phyloP scores from a whole-genome alignment of 2,329 filamentous ascomycete genomes.

The Monosporascus sp. region DNA sequence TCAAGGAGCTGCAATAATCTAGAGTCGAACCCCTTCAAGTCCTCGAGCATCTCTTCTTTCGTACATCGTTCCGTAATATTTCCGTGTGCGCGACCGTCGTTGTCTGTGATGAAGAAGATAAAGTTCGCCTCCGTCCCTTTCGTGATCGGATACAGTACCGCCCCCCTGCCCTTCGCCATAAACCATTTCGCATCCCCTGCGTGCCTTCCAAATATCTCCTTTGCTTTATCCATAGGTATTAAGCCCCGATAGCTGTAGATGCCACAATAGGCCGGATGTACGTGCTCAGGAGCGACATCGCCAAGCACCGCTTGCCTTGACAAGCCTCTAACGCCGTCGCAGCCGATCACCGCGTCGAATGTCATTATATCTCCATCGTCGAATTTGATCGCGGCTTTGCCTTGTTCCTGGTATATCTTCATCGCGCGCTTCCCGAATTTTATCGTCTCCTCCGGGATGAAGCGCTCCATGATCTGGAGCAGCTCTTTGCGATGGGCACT shows the following conservation, averaged over 20 bases:
- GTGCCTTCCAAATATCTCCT: constrained; percentile 19
- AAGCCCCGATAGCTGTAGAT: constrained; percentile 26
- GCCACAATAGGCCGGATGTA: constrained; percentile 21
- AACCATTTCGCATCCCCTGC: constrained; percentile 24
- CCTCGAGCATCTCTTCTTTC: constrained; percentile 19
- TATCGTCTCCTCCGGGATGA: constrained; percentile 21
- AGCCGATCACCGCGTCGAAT: constrained; percentile 19
- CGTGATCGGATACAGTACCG: constrained; percentile 21
- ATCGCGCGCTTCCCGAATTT: constrained; percentile 19
- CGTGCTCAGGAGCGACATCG: constrained; percentile 16
- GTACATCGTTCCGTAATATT: constrained; percentile 16
- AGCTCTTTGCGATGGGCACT: constrained; percentile 36
- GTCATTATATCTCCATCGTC: constrained; percentile 12
- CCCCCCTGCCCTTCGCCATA: constrained; percentile 16
- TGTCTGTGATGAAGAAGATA: constrained; percentile 16
- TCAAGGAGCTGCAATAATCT: constrained; percentile 18
- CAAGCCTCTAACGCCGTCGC: constrained; percentile 22
- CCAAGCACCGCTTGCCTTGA: constrained; percentile 18
- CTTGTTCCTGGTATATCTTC: constrained; percentile 15
- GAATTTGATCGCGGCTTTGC: constrained; percentile 18
- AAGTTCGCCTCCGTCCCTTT: constrained; percentile 20
- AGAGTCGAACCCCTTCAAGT: constrained; percentile 16
- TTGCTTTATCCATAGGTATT: constrained; percentile 21
- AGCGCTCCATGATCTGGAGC: constrained; percentile 34
- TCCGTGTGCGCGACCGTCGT: constrained; percentile 12